Evolutionary conservation across 179 eudicot genomes (phyloP).

Genomic region (Beta lomatogona): DNA sequence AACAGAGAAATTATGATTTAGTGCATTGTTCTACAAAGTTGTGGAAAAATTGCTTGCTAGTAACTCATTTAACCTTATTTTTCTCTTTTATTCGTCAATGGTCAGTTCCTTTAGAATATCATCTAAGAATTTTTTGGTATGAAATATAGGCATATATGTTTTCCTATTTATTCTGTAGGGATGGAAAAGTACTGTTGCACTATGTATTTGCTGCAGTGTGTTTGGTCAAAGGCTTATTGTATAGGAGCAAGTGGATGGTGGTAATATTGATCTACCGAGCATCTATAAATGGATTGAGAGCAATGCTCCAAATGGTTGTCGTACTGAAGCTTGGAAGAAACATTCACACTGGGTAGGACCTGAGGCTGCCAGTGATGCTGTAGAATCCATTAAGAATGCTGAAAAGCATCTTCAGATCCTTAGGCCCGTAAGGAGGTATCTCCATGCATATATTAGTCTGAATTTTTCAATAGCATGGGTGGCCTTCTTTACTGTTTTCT

Average conservation of each 20-base stretch:
- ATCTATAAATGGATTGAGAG: constrained; percentile 93
- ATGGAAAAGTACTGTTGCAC: neutral
- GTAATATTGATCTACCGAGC: constrained; percentile 85
- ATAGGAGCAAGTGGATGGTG: constrained; percentile 99
- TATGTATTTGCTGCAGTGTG: neutral
- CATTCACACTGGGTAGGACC: constrained; percentile 96
- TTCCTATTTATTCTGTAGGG: neutral
- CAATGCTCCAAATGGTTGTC: constrained; percentile 81
- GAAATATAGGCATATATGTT: neutral
- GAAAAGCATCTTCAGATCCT: constrained; percentile 76
- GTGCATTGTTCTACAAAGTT: neutral
- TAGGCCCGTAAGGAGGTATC: constrained; percentile 90
- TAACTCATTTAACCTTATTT: neutral
- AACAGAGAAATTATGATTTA: too few species aligned
- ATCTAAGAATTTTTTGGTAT: neutral
- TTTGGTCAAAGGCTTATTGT: constrained; percentile 16
- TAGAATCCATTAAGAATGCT: constrained; percentile 66
- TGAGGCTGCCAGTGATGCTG: constrained; percentile 56
- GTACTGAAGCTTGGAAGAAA: constrained; percentile 94
- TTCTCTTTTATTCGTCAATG: neutral
- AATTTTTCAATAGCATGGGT: constrained; percentile 43
- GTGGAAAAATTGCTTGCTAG: neutral
- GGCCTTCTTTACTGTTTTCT: constrained; percentile 32
- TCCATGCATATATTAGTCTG: constrained; percentile 8
- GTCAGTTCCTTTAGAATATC: neutral